Evolutionary conservation across 2,329 filamentous ascomycete species (phyloP), one percentile per base, ranked within the genome.

Genomic region (Lasiodiplodia theobromae): DNA sequence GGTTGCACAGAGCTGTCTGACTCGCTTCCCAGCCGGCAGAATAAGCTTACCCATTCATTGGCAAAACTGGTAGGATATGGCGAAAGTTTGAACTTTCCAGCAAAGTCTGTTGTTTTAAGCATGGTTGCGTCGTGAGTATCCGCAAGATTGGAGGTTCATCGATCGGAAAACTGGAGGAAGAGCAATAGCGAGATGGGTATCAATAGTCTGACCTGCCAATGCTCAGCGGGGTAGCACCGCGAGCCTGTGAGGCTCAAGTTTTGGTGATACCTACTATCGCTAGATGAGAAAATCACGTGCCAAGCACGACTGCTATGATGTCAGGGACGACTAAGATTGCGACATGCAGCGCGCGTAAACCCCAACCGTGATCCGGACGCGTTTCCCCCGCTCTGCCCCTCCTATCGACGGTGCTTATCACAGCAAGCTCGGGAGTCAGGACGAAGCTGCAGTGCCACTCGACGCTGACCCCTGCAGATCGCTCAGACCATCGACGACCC

Each of bases 241-340:
- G 31, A 34, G 31, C 7, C 1, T 34, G 31, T 10, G 31, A 34
- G 31, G 31, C 31, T 34, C 31, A 34, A 34, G 31, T 34, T 34
- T 34, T 34, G 31, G 31, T 34, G 31, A 34, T 34, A 10, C 7
- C 7, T 34, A n/a, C 25, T 12, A 21, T 52, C 7, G 28, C 31
- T 64, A 31, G 25, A 64, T 40, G 5, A 52, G 60, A n/a, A 64
- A 64, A 18, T 18, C 60, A 64, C 60, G 60, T 64, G 60, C 14
- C 23, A 5, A 11, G 23, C 7, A 52, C 40, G 12, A 37, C 47
- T 18, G n/a, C 3, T 52, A 51, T 64, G 60, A 64, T 64, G 60
- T 64, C 60, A 64, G 21, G 44, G 28, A 64, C 60, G 47, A 31
- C 60, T 64, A 52, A 64, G 60, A 64, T 64, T 40, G 60, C 60